Base-by-base conservation (phyloP, 139 green algal genomes). In the Edaphochlamys debaryana region DNA sequence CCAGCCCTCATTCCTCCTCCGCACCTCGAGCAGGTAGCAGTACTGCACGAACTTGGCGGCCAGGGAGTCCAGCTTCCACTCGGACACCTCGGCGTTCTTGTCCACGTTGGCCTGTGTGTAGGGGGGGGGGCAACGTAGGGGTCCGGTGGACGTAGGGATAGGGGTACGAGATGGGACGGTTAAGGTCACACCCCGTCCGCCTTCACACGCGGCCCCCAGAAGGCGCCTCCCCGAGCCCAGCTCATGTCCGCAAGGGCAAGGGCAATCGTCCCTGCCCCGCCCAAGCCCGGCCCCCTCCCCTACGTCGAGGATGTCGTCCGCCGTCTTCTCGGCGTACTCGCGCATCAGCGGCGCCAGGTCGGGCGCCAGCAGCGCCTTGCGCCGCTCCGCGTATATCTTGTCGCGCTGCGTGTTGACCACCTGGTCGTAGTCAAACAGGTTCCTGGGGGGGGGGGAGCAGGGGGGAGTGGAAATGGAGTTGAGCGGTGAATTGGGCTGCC, bases 341-440 rank as follows among this genome's bases (percentile, higher is more conserved):
- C 96, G 20, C 94, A 99, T 97, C 48, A 95, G 79, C 23, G 84
- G 67, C 7, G 80, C 80, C 45, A 99, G 90, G 70, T 93, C 82
- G 15, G 82, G 50, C 15, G 93, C 85, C 76, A 95, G 85, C 69
- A 99, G 92, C 11, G 95, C 96, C 4, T 88, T 84, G 13, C 95
- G 84, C 25, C 97, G 91, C 86, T 99, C 95, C 1, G 87, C 79
- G 86, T 99, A 99, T 30, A 99, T 89, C 79, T 95, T 94, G 79
- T 98, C 96, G 56, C 97, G 92, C 93, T 99, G 97, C 17, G 93
- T 98, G 94, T 99, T 99, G 29, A 99, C 89, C 81, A 99, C 97
- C 88, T 98, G 90, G 87, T 99, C 96, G 84, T 99, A 99, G 78
- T 99, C 96, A 75, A 98, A 99, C 69, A 99, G 83, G 77, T 93